Evolutionary conservation across 768 basidiomycete genomes (phyloP).

Genomic region (Mycena floridula): DNA sequence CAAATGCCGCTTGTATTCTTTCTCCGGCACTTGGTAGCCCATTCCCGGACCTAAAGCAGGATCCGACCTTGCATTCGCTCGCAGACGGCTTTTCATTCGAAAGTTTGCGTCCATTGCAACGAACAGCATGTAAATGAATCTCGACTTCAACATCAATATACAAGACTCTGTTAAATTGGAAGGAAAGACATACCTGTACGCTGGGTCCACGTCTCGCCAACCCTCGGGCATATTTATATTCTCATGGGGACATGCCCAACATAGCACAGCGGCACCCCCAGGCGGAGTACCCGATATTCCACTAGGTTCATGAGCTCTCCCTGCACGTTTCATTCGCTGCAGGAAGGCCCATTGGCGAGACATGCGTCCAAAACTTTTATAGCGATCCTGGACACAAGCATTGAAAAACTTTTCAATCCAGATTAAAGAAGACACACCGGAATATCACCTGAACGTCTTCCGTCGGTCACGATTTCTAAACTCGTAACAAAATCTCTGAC

Average conservation of each 20-base stretch:
- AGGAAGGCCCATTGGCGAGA: not conserved
- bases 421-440: too few species aligned
- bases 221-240: not conserved
- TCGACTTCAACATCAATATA: not conserved
- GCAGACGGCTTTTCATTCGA: not conserved
- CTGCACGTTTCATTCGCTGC: not conserved
- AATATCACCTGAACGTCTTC: not conserved
- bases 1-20: not conserved
- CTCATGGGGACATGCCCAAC: not conserved
- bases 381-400: too few species aligned
- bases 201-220: not conserved
- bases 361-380: not conserved
- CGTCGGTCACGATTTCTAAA: constrained; percentile 5
- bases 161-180: not conserved
- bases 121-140: not conserved
- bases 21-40: not conserved
- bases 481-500: constrained; percentile 4
- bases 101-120: not conserved
- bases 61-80: not conserved
- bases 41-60: not conserved
- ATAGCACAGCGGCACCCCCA: not conserved
- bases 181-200: not conserved
- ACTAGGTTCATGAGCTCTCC: not conserved
- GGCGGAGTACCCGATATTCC: not conserved
- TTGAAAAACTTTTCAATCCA: too few species aligned